A percentile compares a stretch with the other conserved stretches of the same genome.
Evolutionary conservation across 768 basidiomycete genomes (phyloP).

Genomic region (Leccinum pellstonianum): DNA sequence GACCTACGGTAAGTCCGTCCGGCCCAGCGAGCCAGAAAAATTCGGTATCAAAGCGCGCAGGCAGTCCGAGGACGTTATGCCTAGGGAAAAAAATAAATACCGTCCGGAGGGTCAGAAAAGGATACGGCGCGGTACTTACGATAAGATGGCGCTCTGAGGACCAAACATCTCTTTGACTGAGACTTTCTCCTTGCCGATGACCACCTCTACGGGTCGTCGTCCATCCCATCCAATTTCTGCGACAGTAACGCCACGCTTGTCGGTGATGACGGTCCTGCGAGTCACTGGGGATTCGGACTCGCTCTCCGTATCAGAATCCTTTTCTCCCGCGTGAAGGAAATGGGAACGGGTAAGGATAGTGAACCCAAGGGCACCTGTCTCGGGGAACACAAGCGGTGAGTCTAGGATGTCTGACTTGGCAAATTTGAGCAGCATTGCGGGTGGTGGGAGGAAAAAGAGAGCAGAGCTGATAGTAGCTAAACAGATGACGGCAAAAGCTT

Average conservation of each 20-base stretch:
- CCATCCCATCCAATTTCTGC: constrained; percentile 56
- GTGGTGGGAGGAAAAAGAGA: not conserved
- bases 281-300: constrained; percentile 26
- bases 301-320: constrained; percentile 31
- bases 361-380: constrained; percentile 49
- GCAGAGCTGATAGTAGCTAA: not conserved
- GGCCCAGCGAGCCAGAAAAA: constrained; percentile 60
- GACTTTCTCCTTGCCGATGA: constrained; percentile 49
- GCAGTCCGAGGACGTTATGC: constrained; percentile 58
- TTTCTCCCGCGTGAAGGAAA: constrained; percentile 29
- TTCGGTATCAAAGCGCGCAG: constrained; percentile 62
- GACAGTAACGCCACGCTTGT: constrained; percentile 40
- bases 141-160: constrained; percentile 50
- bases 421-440: constrained; percentile 56
- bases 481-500: not conserved
- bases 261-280: constrained; percentile 45
- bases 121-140: constrained; percentile 37
- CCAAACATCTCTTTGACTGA: constrained; percentile 57
- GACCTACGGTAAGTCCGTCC: constrained; percentile 49
- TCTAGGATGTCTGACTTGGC: constrained; percentile 58
- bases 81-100: constrained; percentile 28
- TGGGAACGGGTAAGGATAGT: constrained; percentile 45
- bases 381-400: constrained; percentile 50
- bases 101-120: not conserved
- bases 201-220: constrained; percentile 48